Conservation (phyloP, 306 rosid species). For the Ceratonia siliqua region DNA sequence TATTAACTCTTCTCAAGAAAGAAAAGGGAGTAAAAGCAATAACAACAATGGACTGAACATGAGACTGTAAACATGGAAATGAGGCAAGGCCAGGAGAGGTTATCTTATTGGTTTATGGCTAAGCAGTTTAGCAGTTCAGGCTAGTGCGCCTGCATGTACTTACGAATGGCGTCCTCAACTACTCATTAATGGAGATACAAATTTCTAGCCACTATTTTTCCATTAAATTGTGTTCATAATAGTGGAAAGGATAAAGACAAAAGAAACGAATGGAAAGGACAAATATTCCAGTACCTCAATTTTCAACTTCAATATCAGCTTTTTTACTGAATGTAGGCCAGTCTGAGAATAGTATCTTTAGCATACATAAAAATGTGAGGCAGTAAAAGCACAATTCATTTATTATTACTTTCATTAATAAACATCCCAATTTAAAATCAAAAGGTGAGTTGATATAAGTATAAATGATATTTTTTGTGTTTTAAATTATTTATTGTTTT, state of each 20-base stretch:
- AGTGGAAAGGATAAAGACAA: background rate
- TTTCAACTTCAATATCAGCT: slow-evolving; percentile 14
- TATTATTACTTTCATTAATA: background rate
- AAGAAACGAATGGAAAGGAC: slow-evolving; percentile 9
- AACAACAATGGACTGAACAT: slow-evolving; percentile 23
- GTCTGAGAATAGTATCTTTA: background rate
- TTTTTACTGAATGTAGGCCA: slow-evolving; percentile 10
- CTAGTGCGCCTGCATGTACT: slow-evolving; percentile 31
- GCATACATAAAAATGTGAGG: background rate
- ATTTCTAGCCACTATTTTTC: background rate
- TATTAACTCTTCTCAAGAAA: background rate
- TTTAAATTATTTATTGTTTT: too few species aligned
- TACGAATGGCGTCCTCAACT: slow-evolving; percentile 9
- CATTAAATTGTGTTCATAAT: background rate
- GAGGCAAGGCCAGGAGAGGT: background rate
- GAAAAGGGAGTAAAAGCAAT: background rate
- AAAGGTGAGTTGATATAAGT: too few species aligned
- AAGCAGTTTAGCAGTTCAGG: slow-evolving; percentile 24
- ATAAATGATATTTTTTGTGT: too few species aligned
- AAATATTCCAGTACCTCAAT: slow-evolving; percentile 7
- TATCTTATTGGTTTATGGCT: slow-evolving; percentile 28
- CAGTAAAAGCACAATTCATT: background rate
- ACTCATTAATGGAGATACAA: background rate
- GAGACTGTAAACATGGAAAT: background rate
- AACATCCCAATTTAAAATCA: background rate